These are phyloP conservation scores for Aspergillus uvarum DNA, from an alignment of 2,329 filamentous ascomycete species.

Conservation along the genomic window DNA sequence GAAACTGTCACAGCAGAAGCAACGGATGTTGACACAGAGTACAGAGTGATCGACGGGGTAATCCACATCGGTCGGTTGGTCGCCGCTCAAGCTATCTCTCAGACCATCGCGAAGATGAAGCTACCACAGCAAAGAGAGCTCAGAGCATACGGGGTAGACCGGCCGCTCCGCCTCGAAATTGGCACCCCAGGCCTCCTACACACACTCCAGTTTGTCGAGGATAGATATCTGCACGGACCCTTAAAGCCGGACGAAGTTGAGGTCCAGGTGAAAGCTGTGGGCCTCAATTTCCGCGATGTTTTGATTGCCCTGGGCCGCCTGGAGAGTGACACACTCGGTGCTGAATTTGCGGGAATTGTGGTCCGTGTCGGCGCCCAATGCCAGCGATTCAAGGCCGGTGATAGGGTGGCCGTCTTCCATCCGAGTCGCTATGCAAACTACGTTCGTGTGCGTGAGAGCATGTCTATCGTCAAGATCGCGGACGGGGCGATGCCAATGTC, in stretches of 20 bases:
- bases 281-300: constrained; percentile 27
- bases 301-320: constrained; percentile 4
- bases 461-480: neutral
- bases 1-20: neutral
- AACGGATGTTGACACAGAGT: constrained; percentile 5
- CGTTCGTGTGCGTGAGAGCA: constrained; percentile 18
- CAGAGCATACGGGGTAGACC: neutral
- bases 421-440: constrained; percentile 21
- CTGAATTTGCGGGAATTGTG: constrained; percentile 3
- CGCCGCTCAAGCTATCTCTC: neutral
- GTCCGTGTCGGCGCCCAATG: neutral
- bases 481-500: neutral
- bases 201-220: constrained; percentile 20
- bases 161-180: constrained; percentile 16
- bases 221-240: neutral
- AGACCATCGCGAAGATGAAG: neutral
- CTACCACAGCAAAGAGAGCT: neutral
- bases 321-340: neutral
- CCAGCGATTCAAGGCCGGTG: constrained; percentile 21
- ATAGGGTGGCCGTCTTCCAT: constrained; percentile 14
- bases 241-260: constrained; percentile 21
- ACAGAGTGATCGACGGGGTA: constrained; percentile 9
- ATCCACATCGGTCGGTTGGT: constrained; percentile 12
- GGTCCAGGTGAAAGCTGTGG: constrained; percentile 23
- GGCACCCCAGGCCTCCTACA: constrained; percentile 21